Evolutionary conservation across 495 filamentous ascomycete genomes (phyloP).

Genomic region (Trichoderma reesei): DNA sequence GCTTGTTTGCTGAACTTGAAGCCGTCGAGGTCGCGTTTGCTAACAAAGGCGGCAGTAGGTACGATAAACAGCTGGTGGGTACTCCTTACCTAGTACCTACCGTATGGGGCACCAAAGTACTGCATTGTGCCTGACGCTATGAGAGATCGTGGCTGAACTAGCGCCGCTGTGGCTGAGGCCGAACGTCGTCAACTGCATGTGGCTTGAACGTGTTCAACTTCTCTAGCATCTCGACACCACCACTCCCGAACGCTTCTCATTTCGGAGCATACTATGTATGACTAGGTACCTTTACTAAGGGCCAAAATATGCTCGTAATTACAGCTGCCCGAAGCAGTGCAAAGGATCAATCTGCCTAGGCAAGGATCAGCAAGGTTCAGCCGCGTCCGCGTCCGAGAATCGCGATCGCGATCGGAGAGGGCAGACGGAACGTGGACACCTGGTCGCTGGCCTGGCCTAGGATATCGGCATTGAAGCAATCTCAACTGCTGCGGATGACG

Average conservation of each 20-base stretch:
- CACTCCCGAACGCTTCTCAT: no score
- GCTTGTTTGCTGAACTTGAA: no score
- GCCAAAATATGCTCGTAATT: background rate
- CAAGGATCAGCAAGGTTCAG: background rate
- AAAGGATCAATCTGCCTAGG: background rate
- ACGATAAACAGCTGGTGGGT: no score
- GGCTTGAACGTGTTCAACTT: no score
- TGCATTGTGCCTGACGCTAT: no score
- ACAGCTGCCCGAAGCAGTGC: background rate
- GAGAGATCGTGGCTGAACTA: no score
- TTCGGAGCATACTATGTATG: background rate
- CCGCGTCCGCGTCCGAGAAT: conserved; percentile 1
- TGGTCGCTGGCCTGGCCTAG: background rate
- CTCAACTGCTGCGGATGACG: background rate
- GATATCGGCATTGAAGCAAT: background rate
- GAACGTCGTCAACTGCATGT: no score
- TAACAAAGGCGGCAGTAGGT: no score
- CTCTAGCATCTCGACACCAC: no score
- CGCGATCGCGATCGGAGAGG: conserved; percentile 7
- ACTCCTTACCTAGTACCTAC: no score
- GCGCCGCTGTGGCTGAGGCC: no score
- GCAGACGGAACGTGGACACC: conserved; percentile 6
- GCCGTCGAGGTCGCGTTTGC: background rate
- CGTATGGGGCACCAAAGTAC: no score
- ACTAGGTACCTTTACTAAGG: background rate